These are phyloP conservation scores for Lippia alba DNA, from an alignment of 305 asterid genomes.

Conservation along the genomic window DNA sequence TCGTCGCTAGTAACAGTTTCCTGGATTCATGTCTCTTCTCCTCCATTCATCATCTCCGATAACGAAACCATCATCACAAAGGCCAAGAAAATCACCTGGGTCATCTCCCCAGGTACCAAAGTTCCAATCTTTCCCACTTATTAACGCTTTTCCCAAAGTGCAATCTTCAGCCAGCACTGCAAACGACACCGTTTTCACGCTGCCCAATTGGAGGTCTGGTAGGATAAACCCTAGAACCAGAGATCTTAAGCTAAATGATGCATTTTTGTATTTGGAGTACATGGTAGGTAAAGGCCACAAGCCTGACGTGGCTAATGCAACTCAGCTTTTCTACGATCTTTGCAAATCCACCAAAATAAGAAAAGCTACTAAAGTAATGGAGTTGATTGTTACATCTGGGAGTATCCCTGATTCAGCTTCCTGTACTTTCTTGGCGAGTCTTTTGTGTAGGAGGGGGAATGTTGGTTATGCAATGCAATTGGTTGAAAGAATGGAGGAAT, in stretches of 20 bases:
- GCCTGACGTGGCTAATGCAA: conserved; percentile 70
- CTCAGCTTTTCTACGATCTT: conserved; percentile 79
- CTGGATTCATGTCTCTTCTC: conserved; percentile 48
- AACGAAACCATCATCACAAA: conserved; percentile 47
- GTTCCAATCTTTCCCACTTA: conserved; percentile 46
- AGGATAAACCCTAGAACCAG: conserved; percentile 57
- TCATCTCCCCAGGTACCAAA: conserved; percentile 51
- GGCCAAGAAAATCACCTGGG: conserved; percentile 43
- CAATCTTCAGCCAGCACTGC: conserved; percentile 49
- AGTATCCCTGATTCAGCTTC: conserved; percentile 72
- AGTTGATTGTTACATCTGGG: conserved; percentile 74
- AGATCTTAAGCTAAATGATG: conserved; percentile 69
- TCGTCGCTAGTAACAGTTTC: conserved; percentile 2
- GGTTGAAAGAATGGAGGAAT: conserved; percentile 86
- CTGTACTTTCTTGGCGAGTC: conserved; percentile 71
- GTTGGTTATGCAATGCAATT: conserved; percentile 94
- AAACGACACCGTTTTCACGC: conserved; percentile 54
- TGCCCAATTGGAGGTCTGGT: conserved; percentile 82
- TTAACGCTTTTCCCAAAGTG: conserved; percentile 45
- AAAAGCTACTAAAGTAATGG: conserved; percentile 83
- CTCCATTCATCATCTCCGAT: conserved; percentile 57
- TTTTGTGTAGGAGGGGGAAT: conserved; percentile 75
- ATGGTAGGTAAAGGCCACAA: conserved; percentile 73
- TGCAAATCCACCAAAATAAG: conserved; percentile 67
- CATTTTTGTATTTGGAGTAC: conserved; percentile 71